These are phyloP conservation scores for Aspergillus chevalieri DNA, from an alignment of 2,329 filamentous ascomycete species.

Conservation along the genomic window DNA sequence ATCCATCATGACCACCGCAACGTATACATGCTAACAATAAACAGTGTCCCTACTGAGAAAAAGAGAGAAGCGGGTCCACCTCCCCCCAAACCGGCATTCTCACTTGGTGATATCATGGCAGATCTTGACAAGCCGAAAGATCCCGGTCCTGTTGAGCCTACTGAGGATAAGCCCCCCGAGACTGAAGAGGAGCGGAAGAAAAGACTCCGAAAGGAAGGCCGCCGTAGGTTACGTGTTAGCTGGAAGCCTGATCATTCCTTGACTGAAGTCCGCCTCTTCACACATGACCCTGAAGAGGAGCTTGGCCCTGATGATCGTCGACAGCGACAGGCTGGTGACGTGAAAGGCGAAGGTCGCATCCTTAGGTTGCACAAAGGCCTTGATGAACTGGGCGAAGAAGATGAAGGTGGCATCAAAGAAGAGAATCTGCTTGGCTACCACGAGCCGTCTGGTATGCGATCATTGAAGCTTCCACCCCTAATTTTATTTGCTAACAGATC, in stretches of 20 bases:
- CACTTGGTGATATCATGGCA: conserved; percentile 46
- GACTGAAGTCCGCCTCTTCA: conserved; percentile 54
- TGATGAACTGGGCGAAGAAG: conserved; percentile 55
- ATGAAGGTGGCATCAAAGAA: conserved; percentile 46
- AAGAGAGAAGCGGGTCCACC: conserved; percentile 28
- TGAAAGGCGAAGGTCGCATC: conserved; percentile 51
- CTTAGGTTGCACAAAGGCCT: conserved; percentile 49
- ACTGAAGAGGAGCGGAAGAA: conserved; percentile 55
- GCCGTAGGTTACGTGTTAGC: conserved; percentile 54
- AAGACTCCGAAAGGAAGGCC: conserved; percentile 55
- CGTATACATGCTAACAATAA: conserved; percentile 10
- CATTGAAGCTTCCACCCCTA: background rate
- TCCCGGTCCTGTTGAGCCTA: conserved; percentile 44
- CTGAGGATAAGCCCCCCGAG: conserved; percentile 50
- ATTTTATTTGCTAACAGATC: conserved; percentile 5
- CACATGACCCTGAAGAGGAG: conserved; percentile 59
- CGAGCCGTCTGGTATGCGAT: conserved; percentile 27
- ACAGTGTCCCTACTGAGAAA: conserved; percentile 28
- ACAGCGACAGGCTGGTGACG: conserved; percentile 53
- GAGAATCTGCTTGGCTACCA: conserved; percentile 32
- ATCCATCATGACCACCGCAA: background rate
- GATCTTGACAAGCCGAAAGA: conserved; percentile 53
- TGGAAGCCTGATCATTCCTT: conserved; percentile 55
- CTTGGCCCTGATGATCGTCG: conserved; percentile 53
- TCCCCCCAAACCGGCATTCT: conserved; percentile 39